phyloP scores from a whole-genome alignment of 164 flowering plant genomes.

The Magnolia officinalis region DNA sequence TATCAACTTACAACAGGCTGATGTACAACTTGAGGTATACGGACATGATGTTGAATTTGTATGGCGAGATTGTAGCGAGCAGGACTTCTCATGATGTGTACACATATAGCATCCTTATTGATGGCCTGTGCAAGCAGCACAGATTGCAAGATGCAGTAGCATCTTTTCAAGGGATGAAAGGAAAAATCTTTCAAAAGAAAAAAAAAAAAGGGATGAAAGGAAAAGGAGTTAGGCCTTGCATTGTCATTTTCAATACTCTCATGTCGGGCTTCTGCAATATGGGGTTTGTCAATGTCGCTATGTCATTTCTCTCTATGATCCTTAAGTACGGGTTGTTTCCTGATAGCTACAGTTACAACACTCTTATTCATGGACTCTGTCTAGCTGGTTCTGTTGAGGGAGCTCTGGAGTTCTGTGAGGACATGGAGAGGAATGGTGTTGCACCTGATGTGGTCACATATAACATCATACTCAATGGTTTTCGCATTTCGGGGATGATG shows the following conservation, averaged over 20 bases:
- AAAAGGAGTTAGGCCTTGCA: slow-evolving; percentile 33
- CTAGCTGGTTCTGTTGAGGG: slow-evolving; percentile 59
- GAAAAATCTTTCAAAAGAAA: slow-evolving; percentile 2
- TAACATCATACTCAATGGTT: slow-evolving; percentile 59
- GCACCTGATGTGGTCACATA: slow-evolving; percentile 65
- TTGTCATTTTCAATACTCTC: slow-evolving; percentile 54
- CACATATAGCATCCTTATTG: slow-evolving; percentile 48
- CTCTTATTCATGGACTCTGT: slow-evolving; percentile 72
- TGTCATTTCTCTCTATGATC: slow-evolving; percentile 62
- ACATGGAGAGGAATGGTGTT: slow-evolving; percentile 61
- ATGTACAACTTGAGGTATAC: slow-evolving; percentile 56
- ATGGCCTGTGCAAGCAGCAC: slow-evolving; percentile 62
- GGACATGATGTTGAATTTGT: slow-evolving; percentile 42
- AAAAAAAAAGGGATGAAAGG: slow-evolving; percentile 18
- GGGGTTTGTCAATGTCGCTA: slow-evolving; percentile 54
- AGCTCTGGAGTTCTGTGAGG: slow-evolving; percentile 45
- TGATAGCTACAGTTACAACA: slow-evolving; percentile 65
- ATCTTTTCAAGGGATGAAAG: slow-evolving; percentile 30
- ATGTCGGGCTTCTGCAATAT: slow-evolving; percentile 57
- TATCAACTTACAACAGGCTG: slow-evolving; percentile 52
- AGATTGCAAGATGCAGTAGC: slow-evolving; percentile 51
- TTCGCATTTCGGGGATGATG: slow-evolving; percentile 42
- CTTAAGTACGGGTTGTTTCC: slow-evolving; percentile 57
- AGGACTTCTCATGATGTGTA: slow-evolving; percentile 32
- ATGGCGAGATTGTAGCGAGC: slow-evolving; percentile 35